phyloP scores from a whole-genome alignment of 2,329 filamentous ascomycete genomes.

The Arthrocladium fulminans region DNA sequence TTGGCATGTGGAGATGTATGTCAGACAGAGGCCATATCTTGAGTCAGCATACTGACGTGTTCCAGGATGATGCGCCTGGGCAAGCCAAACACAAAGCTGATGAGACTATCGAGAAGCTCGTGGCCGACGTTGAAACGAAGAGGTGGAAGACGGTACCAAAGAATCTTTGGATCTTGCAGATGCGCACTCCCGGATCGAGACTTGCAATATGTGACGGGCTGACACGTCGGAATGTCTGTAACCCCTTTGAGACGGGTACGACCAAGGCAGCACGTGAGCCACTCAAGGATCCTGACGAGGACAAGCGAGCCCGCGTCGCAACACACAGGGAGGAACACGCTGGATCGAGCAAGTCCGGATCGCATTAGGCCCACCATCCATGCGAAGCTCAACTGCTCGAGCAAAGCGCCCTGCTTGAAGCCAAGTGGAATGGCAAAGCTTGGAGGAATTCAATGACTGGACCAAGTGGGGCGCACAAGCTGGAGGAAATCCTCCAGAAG shows the following conservation, averaged over 20 bases:
- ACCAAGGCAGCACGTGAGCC: constrained; percentile 37
- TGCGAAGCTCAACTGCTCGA: background rate
- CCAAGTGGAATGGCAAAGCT: constrained; percentile 19
- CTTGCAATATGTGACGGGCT: too few species aligned
- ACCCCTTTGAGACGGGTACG: constrained; percentile 33
- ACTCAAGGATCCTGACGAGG: constrained; percentile 17
- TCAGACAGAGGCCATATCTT: background rate
- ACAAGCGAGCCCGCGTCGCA: constrained; percentile 19
- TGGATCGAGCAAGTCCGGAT: constrained; percentile 13
- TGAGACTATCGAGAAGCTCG: constrained; percentile 33
- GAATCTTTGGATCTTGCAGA: constrained; percentile 33
- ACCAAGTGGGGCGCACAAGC: background rate
- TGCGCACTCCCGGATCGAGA: too few species aligned
- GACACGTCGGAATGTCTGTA: too few species aligned
- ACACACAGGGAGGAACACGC: constrained; percentile 18
- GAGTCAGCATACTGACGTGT: constrained; percentile 9
- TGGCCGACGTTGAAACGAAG: constrained; percentile 33
- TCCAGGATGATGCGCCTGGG: constrained; percentile 38
- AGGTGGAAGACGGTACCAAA: constrained; percentile 39
- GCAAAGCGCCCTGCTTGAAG: constrained; percentile 5
- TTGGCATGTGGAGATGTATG: constrained; percentile 44
- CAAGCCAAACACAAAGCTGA: constrained; percentile 35
- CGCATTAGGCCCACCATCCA: background rate
- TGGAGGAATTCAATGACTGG: constrained; percentile 15
- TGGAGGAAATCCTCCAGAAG: too few species aligned